Evolutionary conservation across 495 filamentous ascomycete genomes (phyloP), one percentile per base, ranked within the genome.

Genomic region (Neurospora cerealis): DNA sequence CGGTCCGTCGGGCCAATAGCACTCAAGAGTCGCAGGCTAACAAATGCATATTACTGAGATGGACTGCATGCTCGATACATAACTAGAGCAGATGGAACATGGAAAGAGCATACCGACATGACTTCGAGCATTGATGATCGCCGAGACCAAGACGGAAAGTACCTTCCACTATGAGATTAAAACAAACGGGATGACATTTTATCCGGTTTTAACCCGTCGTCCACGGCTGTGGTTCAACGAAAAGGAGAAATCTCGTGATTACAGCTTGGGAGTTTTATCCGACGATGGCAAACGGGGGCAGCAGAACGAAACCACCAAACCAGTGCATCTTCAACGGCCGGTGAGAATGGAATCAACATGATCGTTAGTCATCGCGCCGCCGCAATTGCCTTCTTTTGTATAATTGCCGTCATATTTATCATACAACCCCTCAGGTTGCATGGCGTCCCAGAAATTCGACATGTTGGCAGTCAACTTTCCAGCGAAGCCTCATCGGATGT

Each of bases 361-460:
- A 69, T 75, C 3, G 44, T 69, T 15, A 69, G 75, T 24, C 72
- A 75, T 71, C 75, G 77, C 62, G 72, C 41, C 42, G 13, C 72
- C 8, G 77, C 19, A 19, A 4, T 71, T n/a, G 28, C 62, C 17
- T 69, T 76, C 60, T 37, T 69, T 11, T 34, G 54, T 9, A 38
- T 75, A 21, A 44, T 72, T 21, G 7, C 69, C 0, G 39, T 76
- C 36, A 73, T 77, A 13, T 5, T 79, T 24, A 71, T 73, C 24
- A 48, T 71, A 11, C 39, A 40, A 40, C 37, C 73, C 17, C 24
- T 69, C 37, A 24, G 39, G 38, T 44, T 69, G 41, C 32, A 48
- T 10, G 39, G 69, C 5, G 40, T 73, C 9, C 13, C 71, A 7
- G 38, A 70, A 6, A 19, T 72, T 24, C 71, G 71, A 39, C 76